Conservation (phyloP, 2,329 filamentous ascomycete species). For the Colletotrichum sublineola region DNA sequence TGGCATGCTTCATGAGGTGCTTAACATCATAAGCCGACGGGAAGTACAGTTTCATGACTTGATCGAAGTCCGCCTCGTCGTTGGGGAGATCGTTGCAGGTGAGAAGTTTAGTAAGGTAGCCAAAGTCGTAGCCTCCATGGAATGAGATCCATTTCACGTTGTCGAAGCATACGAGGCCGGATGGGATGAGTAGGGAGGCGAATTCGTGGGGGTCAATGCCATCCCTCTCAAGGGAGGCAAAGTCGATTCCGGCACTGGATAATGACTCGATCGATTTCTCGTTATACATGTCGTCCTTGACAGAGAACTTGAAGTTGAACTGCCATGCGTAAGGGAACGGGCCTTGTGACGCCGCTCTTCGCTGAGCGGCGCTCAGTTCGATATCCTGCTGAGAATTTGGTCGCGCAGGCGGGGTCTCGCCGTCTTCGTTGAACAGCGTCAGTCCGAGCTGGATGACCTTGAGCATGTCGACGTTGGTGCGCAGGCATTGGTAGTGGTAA, state of each 20-base stretch:
- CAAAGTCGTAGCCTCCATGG: constrained; percentile 98
- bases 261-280: constrained; percentile 94
- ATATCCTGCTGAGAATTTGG: constrained; percentile 62
- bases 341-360: constrained; percentile 57
- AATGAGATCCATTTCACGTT: constrained; percentile 97
- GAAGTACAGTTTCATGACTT: constrained; percentile 92
- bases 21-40: constrained; percentile 96
- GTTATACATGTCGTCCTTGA: constrained; percentile 98
- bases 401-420: constrained; percentile 84
- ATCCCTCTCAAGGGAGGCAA: constrained; percentile 83
- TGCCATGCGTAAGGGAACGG: constrained; percentile 93
- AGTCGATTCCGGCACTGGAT: constrained; percentile 92
- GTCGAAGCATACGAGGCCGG: constrained; percentile 88
- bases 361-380: constrained; percentile 54
- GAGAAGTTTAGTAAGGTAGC: constrained; percentile 95
- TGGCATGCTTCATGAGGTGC: constrained; percentile 93
- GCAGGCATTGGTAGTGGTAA: constrained; percentile 98
- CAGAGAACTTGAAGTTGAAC: constrained; percentile 98
- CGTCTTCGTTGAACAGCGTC: constrained; percentile 91
- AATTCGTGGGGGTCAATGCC: constrained; percentile 94
- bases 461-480: constrained; percentile 96
- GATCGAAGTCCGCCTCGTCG: constrained; percentile 90
- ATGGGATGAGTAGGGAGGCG: constrained; percentile 89
- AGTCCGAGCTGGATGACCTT: constrained; percentile 98
- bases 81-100: constrained; percentile 86